phyloP scores from a whole-genome alignment of 2,329 filamentous ascomycete species.

The Aspergillus fructus region DNA sequence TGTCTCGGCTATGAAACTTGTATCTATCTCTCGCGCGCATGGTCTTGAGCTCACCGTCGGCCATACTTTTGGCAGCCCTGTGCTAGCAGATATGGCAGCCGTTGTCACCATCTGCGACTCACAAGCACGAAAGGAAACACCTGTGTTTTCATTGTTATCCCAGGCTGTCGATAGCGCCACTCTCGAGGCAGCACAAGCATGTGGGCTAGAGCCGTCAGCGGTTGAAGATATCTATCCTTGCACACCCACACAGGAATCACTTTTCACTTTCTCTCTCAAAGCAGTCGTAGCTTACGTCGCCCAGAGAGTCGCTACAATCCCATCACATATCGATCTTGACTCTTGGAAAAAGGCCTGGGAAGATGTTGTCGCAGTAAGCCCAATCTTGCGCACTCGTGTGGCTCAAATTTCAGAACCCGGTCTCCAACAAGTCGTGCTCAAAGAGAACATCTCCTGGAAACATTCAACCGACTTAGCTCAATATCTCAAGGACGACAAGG shows the following conservation, averaged over 20 bases:
- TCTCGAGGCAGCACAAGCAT: constrained; percentile 38
- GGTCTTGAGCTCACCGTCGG: constrained; percentile 36
- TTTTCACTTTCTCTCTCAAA: constrained; percentile 47
- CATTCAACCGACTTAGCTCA: constrained; percentile 21
- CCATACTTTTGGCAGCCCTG: constrained; percentile 35
- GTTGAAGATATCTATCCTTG: constrained; percentile 45
- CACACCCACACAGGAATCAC: constrained; percentile 43
- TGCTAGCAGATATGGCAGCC: constrained; percentile 44
- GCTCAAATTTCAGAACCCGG: constrained; percentile 36
- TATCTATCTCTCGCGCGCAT: constrained; percentile 29
- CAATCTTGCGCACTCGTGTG: constrained; percentile 50
- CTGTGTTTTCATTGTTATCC: constrained; percentile 33
- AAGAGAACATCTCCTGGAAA: constrained; percentile 33
- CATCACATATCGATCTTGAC: constrained; percentile 32
- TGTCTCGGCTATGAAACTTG: constrained; percentile 35
- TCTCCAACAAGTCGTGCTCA: constrained; percentile 38
- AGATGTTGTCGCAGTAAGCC: constrained; percentile 37
- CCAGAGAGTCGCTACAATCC: constrained; percentile 42
- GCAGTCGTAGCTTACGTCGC: constrained; percentile 47
- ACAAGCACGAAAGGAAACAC: constrained; percentile 25
- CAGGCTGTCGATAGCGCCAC: constrained; percentile 33
- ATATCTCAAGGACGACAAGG: constrained; percentile 28
- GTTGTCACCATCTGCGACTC: constrained; percentile 29
- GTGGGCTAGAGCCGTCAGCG: constrained; percentile 24
- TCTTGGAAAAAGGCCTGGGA: constrained; percentile 48